Evolutionary conservation across 257 asterid species (phyloP), one percentile per base, ranked within the genome.

Genomic region (Nicotiana paniculata): DNA sequence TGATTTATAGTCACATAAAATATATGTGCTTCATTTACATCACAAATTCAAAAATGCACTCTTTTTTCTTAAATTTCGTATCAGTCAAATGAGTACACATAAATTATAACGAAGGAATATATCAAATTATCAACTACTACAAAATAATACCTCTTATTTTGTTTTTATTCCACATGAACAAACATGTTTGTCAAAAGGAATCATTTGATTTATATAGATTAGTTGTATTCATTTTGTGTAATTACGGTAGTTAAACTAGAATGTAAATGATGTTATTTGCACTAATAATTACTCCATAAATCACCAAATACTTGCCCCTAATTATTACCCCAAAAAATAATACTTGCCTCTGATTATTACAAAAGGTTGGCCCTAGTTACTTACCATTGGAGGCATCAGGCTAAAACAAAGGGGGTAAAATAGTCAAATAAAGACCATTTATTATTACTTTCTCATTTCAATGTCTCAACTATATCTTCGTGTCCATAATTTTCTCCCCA

Each of bases 401-500:
- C 58, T 53, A 53, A 53, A 1, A 21, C 3, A 1, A 1, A 12
- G 17, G 43, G 77, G 46, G 63, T 51, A 51, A 15, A 51, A 51
- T 75, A 51, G 63, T 51, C 63, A 72, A 72, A 24, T 5, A 26
- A 9, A 24, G 39, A 55, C 35, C 61, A 75, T 26, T 75, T 75
- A 51, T 4, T 46, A 75, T 75, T 75, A 13, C 28, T 51, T 26
- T 51, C 37, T 26, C 63, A 75, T 75, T 57, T 46, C 80, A 32
- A 68, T 80, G 81, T 79, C 80, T 4, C 76, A 48, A 62, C 81
- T 30, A 8, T 43, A 81, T 43, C 85, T 62, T 30, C 28, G 54
- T n/a, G 57, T 59, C 43, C n/a, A 37, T 72, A 18, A 80, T 75
- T 75, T 75, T 75, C 79, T 66, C 78, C 78, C 65, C 65, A 6